Conservation (phyloP, 768 basidiomycete species). For the Lanmaoa pseudosensibilis region DNA sequence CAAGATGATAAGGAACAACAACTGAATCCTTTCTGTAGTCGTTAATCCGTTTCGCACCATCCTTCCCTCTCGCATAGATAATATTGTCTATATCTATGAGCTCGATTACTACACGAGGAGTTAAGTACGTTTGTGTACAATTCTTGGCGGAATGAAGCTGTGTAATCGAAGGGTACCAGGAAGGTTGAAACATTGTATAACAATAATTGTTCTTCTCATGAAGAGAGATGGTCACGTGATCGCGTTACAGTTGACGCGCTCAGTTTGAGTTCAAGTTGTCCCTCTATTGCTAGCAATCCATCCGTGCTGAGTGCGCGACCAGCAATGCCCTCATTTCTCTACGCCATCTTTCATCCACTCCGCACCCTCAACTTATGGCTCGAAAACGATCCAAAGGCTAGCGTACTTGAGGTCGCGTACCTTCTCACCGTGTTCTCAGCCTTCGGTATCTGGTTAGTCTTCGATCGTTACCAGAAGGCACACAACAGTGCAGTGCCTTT, state of each 20-base stretch:
- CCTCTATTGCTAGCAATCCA: neutral
- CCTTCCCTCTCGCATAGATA: neutral
- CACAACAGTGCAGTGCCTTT: conserved; percentile 76
- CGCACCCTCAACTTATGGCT: conserved; percentile 49
- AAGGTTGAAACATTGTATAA: no score
- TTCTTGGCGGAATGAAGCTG: neutral
- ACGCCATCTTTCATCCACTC: conserved; percentile 49
- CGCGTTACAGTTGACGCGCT: conserved; percentile 5
- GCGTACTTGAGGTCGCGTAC: conserved; percentile 63
- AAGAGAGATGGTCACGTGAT: conserved; percentile 18
- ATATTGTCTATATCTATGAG: neutral
- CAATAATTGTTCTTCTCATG: no score
- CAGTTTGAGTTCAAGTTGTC: conserved; percentile 10
- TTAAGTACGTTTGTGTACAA: neutral
- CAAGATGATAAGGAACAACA: neutral
- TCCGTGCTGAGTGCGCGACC: conserved; percentile 1
- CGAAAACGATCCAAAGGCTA: conserved; percentile 48
- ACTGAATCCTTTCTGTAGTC: neutral
- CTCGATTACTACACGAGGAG: neutral
- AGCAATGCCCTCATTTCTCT: conserved; percentile 35
- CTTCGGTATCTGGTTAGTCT: conserved; percentile 77
- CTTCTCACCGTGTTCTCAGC: conserved; percentile 69
- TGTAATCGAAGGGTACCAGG: no score
- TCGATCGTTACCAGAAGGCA: conserved; percentile 70
- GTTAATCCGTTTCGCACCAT: no score